phyloP scores from a whole-genome alignment of 1,139 yeast genomes.

The Tardiomyces depauwii region DNA sequence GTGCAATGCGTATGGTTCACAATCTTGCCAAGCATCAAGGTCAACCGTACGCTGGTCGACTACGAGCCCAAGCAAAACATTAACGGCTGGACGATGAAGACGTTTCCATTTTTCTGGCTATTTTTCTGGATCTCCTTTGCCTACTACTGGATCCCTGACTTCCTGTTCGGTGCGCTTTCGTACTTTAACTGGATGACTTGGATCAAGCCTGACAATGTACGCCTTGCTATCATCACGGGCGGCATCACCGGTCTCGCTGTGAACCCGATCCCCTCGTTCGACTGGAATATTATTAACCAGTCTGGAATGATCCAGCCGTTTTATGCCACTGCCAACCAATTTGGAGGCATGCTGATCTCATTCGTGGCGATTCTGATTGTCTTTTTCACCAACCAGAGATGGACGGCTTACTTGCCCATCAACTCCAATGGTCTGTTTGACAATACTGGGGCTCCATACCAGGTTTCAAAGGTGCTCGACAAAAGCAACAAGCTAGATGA shows the following conservation, averaged over 20 bases:
- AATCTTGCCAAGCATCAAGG: constrained; percentile 21
- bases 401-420: constrained; percentile 44
- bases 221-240: constrained; percentile 45
- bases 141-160: constrained; percentile 49
- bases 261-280: constrained; percentile 38
- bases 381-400: constrained; percentile 38
- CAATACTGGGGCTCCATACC: constrained; percentile 35
- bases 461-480: constrained; percentile 32
- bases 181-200: constrained; percentile 52
- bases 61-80: constrained; percentile 1
- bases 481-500: constrained; percentile 25
- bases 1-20: constrained; percentile 22
- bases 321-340: constrained; percentile 30
- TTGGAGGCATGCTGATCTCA: constrained; percentile 34
- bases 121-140: constrained; percentile 31
- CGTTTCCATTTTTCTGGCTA: constrained; percentile 35
- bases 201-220: constrained; percentile 44
- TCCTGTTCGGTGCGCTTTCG: constrained; percentile 37
- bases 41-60: constrained; percentile 12
- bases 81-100: constrained; percentile 40
- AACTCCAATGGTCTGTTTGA: constrained; percentile 37
- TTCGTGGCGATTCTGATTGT: constrained; percentile 32
- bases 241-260: constrained; percentile 37
- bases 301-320: constrained; percentile 31
- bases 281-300: constrained; percentile 32